Percentiles rank a stretch among this genome's conserved stretches.
Conservation (phyloP, 1,139 yeast genomes). For the Yamadazyma siamensis region DNA sequence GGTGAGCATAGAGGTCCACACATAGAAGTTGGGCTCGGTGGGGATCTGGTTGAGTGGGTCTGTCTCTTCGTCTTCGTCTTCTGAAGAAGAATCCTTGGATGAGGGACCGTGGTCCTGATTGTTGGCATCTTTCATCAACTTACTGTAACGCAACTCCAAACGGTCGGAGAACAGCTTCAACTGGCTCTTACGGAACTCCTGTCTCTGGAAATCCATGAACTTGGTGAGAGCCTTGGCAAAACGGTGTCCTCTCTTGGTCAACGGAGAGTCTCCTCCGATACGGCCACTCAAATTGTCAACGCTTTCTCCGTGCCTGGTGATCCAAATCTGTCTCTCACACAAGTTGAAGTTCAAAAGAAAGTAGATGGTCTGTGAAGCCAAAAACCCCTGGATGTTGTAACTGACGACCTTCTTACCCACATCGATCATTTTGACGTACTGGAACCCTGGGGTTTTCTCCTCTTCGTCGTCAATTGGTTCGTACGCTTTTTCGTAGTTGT, state of each 20-base stretch:
- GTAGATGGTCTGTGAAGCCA: slow-evolving; percentile 91
- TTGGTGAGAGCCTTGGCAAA: slow-evolving; percentile 69
- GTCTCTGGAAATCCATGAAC: slow-evolving; percentile 72
- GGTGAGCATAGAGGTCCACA: slow-evolving; percentile 87
- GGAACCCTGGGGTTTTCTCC: slow-evolving; percentile 59
- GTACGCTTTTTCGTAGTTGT: slow-evolving; percentile 84
- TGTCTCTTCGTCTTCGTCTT: slow-evolving; percentile 18
- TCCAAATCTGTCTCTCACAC: slow-evolving; percentile 91
- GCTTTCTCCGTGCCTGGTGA: slow-evolving; percentile 92
- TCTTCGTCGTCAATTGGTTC: slow-evolving; percentile 84
- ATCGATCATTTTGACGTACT: slow-evolving; percentile 92
- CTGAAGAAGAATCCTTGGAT: slow-evolving; percentile 20
- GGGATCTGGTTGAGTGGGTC: slow-evolving; percentile 37
- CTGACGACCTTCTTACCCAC: slow-evolving; percentile 94
- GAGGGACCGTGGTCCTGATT: neutral
- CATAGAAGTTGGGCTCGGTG: slow-evolving; percentile 72
- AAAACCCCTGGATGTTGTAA: slow-evolving; percentile 84
- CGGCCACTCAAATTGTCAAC: slow-evolving; percentile 78
- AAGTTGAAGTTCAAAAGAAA: slow-evolving; percentile 87
- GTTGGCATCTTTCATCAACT: slow-evolving; percentile 17
- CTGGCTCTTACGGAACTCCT: slow-evolving; percentile 65
- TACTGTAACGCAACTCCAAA: slow-evolving; percentile 39
- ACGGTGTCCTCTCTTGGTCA: slow-evolving; percentile 75
- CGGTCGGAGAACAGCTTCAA: slow-evolving; percentile 48
- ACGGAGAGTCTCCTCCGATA: slow-evolving; percentile 85